Base-by-base conservation (phyloP, 495 filamentous ascomycete genomes). In the Apiosordaria backusii region DNA sequence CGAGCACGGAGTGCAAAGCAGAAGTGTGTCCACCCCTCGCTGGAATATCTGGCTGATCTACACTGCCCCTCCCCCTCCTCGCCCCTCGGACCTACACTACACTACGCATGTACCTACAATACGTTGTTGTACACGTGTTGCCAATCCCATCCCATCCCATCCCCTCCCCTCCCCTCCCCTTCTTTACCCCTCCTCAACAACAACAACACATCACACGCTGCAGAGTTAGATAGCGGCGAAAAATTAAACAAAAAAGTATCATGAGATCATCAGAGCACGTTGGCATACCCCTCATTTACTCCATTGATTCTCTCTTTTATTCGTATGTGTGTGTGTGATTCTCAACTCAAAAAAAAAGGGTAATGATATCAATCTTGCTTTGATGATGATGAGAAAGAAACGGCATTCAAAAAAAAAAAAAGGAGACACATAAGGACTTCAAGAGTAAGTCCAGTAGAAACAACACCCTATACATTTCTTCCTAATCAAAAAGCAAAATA, bases 281-380 rank as follows among this genome's bases (percentile, higher is more conserved):
- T 45, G 35, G 35, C 2, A 57, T 19, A 58, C 45, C 62, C 50
- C 19, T 22, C 6, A 2, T 19, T n/a, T n/a, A n/a, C n/a, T n/a
- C 24, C 2, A 1, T 25, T 5, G n/a, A 29, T 22, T 6, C 27
- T 22, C 25, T 64, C 15, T 26, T n/a, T 18, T 1, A 10, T 23
- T 23, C 7, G 10, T 54, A 18, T 21, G 27, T 54, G n/a, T 22
- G 4, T 15, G 50, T n/a, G 6, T n/a, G n/a, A 53, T 23, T 65
- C 23, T 22, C 50, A 27, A 23, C 23, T 27, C 23, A 10, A 6
- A 35, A 24, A 27, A 7, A 45, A 45, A 13, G 13, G 9, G 3
- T 45, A 45, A 45, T 45, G 35, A 45, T 45, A 45, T 45, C 50
- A 62, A 59, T 26, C 29, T 61, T 61, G 16, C 26, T 40, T 60